Conservation (phyloP, 768 basidiomycete genomes). For the Macrolepiota dolichaula region DNA sequence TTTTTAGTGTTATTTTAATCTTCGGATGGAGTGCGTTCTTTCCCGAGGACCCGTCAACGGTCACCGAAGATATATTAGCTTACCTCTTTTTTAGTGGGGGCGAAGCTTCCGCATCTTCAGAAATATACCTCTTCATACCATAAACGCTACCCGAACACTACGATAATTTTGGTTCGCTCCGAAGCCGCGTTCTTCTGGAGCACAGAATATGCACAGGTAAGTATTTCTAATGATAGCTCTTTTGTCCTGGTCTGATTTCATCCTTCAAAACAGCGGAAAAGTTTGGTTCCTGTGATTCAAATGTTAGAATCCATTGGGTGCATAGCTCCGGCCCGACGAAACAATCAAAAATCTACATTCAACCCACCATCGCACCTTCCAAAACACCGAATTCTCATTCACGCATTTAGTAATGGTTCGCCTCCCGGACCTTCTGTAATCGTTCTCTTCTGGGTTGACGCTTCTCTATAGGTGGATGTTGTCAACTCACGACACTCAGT, state of each 20-base stretch:
- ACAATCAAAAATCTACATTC: background rate
- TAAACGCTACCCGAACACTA: conserved; percentile 39
- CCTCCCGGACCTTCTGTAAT: background rate
- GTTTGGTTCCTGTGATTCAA: conserved; percentile 33
- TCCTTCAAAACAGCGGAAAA: conserved; percentile 20
- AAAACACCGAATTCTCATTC: conserved; percentile 35
- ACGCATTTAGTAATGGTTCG: conserved; percentile 47
- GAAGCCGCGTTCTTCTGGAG: conserved; percentile 34
- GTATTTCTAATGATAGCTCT: conserved; percentile 21
- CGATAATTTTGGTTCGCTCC: conserved; percentile 37
- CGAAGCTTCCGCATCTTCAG: conserved; percentile 37
- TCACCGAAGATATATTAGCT: background rate
- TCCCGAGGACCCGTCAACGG: too few relatives aligned
- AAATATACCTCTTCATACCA: conserved; percentile 42
- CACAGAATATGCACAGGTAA: conserved; percentile 26
- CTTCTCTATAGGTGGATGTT: conserved; percentile 33
- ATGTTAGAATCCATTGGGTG: conserved; percentile 33
- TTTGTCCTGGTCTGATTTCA: background rate
- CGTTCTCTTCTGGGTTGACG: background rate
- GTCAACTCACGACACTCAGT: conserved; percentile 32
- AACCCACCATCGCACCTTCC: conserved; percentile 9
- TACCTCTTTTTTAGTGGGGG: conserved; percentile 33
- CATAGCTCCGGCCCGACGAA: conserved; percentile 18
- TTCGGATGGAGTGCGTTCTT: conserved; percentile 46
- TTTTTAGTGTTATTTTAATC: conserved; percentile 34